phyloP scores from a whole-genome alignment of 257 asterid genomes.

The Solanum ahanhuiri region DNA sequence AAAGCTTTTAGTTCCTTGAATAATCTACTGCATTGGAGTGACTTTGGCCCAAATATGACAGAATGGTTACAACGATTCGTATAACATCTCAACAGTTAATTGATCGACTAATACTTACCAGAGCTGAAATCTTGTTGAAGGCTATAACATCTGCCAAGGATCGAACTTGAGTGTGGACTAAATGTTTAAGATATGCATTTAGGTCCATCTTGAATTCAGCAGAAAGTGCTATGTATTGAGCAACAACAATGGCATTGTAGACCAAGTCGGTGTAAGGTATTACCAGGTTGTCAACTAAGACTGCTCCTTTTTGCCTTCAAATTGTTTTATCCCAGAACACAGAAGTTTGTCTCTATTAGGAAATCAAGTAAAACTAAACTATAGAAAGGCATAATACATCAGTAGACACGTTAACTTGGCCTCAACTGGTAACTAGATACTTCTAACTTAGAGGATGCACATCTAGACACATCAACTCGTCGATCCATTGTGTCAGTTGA shows the following conservation, averaged over 20 bases:
- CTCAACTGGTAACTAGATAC: background rate
- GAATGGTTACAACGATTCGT: background rate
- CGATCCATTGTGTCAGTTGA: background rate
- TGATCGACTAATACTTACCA: background rate
- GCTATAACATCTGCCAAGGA: slow-evolving; percentile 30
- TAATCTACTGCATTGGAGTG: background rate
- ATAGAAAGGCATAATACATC: background rate
- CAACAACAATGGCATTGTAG: background rate
- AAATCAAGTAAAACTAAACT: background rate
- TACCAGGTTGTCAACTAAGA: slow-evolving; percentile 21
- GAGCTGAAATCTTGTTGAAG: slow-evolving; percentile 15
- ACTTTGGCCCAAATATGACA: background rate
- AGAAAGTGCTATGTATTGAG: background rate
- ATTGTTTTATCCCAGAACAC: background rate
- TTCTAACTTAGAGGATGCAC: background rate
- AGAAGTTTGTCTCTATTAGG: background rate
- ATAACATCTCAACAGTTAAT: background rate
- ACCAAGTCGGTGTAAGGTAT: slow-evolving; percentile 8
- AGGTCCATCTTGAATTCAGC: slow-evolving; percentile 31
- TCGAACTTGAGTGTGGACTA: slow-evolving; percentile 23
- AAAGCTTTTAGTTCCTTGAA: background rate
- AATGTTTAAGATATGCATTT: slow-evolving; percentile 24
- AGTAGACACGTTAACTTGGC: background rate
- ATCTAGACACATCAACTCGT: background rate
- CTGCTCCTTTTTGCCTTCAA: slow-evolving; percentile 31